Percentiles rank a stretch among this genome's conserved stretches.
phyloP scores from a whole-genome alignment of 306 rosid genomes.

The Prosopis cineraria region DNA sequence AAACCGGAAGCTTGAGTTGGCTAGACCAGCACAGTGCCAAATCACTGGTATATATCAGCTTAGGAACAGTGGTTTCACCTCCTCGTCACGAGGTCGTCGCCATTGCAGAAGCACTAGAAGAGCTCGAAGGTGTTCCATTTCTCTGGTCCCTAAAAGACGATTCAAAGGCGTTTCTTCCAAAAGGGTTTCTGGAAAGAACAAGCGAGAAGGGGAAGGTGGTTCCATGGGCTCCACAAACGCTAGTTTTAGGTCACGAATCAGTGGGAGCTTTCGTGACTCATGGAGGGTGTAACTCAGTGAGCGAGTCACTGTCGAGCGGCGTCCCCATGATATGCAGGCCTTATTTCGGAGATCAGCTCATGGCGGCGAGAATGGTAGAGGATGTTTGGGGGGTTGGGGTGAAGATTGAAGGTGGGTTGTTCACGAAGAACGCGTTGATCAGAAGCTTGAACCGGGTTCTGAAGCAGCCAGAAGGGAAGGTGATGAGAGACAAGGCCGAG shows the following conservation, averaged over 20 bases:
- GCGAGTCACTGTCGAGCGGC: slow-evolving; percentile 43
- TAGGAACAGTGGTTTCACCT: slow-evolving; percentile 41
- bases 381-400: slow-evolving; percentile 8
- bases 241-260: slow-evolving; percentile 49
- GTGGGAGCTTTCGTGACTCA: slow-evolving; percentile 56
- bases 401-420: slow-evolving; percentile 43
- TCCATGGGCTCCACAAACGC: slow-evolving; percentile 55
- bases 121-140: slow-evolving; percentile 33
- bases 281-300: slow-evolving; percentile 51
- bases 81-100: slow-evolving; percentile 37
- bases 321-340: not conserved
- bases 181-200: slow-evolving; percentile 50
- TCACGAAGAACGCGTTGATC: slow-evolving; percentile 41
- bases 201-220: slow-evolving; percentile 41
- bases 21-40: slow-evolving; percentile 21
- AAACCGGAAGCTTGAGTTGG: slow-evolving; percentile 42
- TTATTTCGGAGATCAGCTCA: not conserved
- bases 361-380: slow-evolving; percentile 1
- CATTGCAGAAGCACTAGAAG: slow-evolving; percentile 56
- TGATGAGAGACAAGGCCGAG: slow-evolving; percentile 37
- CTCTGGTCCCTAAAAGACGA: slow-evolving; percentile 45
- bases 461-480: slow-evolving; percentile 39
- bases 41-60: slow-evolving; percentile 41
- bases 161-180: slow-evolving; percentile 23
- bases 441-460: slow-evolving; percentile 50